Percentiles rank a stretch among this genome's conserved stretches.
phyloP scores from a whole-genome alignment of 78 protist species.

The Pelomyxa schiedti region DNA sequence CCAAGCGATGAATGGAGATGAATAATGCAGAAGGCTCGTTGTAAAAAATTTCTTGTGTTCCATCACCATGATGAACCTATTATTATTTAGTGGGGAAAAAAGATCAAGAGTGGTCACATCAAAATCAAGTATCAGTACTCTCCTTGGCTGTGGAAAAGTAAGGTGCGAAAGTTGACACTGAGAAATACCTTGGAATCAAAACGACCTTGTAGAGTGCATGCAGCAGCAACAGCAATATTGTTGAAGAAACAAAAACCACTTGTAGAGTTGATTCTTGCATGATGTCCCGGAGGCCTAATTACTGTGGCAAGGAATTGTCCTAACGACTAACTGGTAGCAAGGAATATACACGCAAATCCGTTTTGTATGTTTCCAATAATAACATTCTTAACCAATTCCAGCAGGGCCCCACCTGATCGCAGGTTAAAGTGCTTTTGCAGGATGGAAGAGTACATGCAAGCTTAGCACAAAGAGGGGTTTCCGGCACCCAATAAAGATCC shows the following conservation, averaged over 20 bases:
- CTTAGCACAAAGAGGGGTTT: no score
- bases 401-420: neutral
- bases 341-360: no score
- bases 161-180: neutral
- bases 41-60: slow-evolving; percentile 37
- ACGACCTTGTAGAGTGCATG: neutral
- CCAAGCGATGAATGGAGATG: slow-evolving; percentile 26
- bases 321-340: no score
- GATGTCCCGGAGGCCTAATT: no score
- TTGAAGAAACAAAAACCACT: slow-evolving; percentile 54
- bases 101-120: neutral
- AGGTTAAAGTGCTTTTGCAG: no score
- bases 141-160: slow-evolving; percentile 49
- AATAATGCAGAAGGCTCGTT: slow-evolving; percentile 20
- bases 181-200: no score
- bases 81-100: neutral
- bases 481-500: no score
- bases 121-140: slow-evolving; percentile 23
- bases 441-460: no score
- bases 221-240: slow-evolving; percentile 52
- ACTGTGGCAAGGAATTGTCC: no score
- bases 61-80: slow-evolving; percentile 2
- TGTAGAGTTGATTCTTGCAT: no score
- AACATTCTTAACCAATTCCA: slow-evolving; percentile 6
- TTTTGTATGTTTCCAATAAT: slow-evolving; percentile 10